A percentile compares a stretch with the other conserved stretches of the same genome.
Evolutionary conservation across 2,329 filamentous ascomycete species (phyloP).

Genomic region (Scedosporium apiospermum): DNA sequence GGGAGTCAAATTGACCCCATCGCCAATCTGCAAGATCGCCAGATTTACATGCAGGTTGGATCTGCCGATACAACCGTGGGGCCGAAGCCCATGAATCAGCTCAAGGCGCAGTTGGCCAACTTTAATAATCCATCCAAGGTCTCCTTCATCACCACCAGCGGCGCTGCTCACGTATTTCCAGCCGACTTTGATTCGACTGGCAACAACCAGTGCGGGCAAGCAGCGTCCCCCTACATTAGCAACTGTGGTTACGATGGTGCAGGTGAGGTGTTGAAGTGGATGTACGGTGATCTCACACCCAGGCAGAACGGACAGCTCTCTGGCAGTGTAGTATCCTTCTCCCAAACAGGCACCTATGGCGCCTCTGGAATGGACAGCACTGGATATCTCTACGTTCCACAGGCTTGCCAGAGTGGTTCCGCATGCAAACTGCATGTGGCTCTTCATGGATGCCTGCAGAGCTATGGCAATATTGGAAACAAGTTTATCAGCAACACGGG

Average conservation of each 20-base stretch:
- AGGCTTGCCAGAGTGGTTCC: no score
- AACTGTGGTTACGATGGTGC: conserved; percentile 11
- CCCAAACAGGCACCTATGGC: no score
- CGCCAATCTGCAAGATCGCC: conserved; percentile 8
- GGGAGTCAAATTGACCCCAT: conserved; percentile 9
- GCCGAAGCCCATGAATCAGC: conserved; percentile 8
- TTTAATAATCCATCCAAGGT: conserved; percentile 3
- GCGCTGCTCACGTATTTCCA: conserved; percentile 8
- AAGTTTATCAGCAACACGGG: no score
- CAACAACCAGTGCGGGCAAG: conserved; percentile 7
- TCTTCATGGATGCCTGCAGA: no score
- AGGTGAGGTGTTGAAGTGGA: no score
- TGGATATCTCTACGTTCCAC: no score
- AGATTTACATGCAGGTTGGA: conserved; percentile 14
- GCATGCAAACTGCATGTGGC: no score
- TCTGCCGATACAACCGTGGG: conserved; percentile 14
- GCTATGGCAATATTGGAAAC: no score
- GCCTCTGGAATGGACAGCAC: no score
- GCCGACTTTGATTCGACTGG: conserved; percentile 9
- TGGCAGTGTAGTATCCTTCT: no score
- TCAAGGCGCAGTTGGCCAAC: conserved; percentile 6
- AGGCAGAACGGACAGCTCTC: no score
- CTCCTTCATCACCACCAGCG: conserved; percentile 3
- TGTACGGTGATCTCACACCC: no score
- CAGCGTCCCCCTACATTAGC: conserved; percentile 7